Evolutionary conservation across 177 flowering plant species (phyloP).

Genomic region (Vitis hybrid): DNA sequence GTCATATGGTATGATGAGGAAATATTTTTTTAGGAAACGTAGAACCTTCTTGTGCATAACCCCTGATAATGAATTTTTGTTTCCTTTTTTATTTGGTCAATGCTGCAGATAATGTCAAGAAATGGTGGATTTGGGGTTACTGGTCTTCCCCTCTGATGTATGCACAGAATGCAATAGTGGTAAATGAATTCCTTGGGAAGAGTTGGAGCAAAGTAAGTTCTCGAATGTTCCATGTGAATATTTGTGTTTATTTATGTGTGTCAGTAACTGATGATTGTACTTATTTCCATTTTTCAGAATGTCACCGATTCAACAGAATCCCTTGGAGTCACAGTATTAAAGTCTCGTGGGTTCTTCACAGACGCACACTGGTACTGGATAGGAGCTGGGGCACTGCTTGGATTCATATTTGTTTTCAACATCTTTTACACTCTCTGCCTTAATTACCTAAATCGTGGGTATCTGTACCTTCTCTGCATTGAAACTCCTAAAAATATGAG

Average conservation of each 20-base stretch:
- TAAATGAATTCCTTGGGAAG: conserved; percentile 53
- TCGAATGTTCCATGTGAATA: neutral
- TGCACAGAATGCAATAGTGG: conserved; percentile 39
- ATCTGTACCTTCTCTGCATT: neutral
- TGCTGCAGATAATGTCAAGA: conserved; percentile 36
- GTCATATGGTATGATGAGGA: conserved; percentile 32
- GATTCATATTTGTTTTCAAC: conserved; percentile 33
- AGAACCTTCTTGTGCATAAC: neutral
- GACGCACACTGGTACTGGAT: conserved; percentile 48
- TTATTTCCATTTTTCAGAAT: conserved; percentile 22
- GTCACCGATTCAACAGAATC: conserved; percentile 24
- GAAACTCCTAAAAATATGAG: neutral
- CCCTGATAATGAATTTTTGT: neutral
- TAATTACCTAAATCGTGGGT: conserved; percentile 38
- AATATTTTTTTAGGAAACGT: neutral
- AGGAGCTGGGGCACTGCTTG: conserved; percentile 29
- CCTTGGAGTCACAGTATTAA: conserved; percentile 26
- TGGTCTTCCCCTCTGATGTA: conserved; percentile 60
- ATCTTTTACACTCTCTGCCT: conserved; percentile 26
- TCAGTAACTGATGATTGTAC: neutral
- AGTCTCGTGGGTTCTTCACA: conserved; percentile 32
- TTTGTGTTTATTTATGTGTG: neutral
- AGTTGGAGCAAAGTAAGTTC: conserved; percentile 45
- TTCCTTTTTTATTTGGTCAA: neutral
- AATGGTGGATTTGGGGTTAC: conserved; percentile 67